Conservation (phyloP, 371 early-diverging fungal species). For the Apophysomyces sp. region DNA sequence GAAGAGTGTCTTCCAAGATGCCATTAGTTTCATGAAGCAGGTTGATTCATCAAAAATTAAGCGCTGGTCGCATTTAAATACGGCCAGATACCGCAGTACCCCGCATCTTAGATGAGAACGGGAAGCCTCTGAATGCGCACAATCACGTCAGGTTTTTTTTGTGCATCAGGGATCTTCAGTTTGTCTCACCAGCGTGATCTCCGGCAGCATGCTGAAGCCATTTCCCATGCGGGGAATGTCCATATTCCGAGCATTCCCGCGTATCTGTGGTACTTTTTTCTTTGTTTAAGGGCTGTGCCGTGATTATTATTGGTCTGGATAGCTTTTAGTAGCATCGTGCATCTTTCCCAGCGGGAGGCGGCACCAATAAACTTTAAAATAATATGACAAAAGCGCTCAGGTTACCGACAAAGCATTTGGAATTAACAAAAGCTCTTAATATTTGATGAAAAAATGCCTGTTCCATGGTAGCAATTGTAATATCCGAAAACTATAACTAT, state of each 20-base stretch:
- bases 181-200: not conserved
- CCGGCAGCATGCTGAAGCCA: not conserved
- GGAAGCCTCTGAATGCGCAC: not conserved
- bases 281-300: not conserved
- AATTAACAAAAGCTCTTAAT: no score
- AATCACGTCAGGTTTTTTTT: not conserved
- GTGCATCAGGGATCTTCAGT: not conserved
- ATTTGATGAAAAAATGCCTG: no score
- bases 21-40: not conserved
- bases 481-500: no score
- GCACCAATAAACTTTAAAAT: not conserved
- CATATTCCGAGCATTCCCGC: not conserved
- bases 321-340: not conserved
- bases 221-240: not conserved
- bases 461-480: no score
- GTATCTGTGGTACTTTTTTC: not conserved
- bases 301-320: conserved; percentile 4
- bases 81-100: not conserved
- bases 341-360: not conserved
- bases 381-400: no score
- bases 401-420: no score
- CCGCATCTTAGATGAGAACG: not conserved
- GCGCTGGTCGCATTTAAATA: not conserved
- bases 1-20: not conserved
- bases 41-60: not conserved